Percentiles rank a stretch among this genome's conserved stretches.
Evolutionary conservation across 306 rosid genomes (phyloP).

Genomic region (Acmispon strigosus): DNA sequence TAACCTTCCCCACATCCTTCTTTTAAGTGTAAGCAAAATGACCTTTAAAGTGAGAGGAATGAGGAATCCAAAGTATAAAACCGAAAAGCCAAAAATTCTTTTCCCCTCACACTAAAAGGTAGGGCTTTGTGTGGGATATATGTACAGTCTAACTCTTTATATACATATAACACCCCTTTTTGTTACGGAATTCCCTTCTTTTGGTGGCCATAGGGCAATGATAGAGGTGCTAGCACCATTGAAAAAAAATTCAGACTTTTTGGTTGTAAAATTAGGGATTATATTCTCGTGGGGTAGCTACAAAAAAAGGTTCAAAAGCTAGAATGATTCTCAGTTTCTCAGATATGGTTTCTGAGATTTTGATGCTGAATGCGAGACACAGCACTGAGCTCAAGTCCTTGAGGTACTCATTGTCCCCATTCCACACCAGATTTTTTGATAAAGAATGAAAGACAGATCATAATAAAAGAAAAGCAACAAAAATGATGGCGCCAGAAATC

Average conservation of each 20-base stretch:
- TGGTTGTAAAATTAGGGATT: conserved; percentile 32
- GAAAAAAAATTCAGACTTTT: conserved; percentile 23
- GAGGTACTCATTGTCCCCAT: conserved; percentile 45
- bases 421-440: conserved; percentile 5
- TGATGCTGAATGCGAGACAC: conserved; percentile 79
- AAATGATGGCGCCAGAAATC: conserved; percentile 17
- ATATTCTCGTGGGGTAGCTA: conserved; percentile 53
- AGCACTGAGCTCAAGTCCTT: conserved; percentile 47
- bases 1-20: conserved; percentile 16
- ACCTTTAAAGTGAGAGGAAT: conserved; percentile 41
- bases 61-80: conserved; percentile 70
- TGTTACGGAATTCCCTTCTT: conserved; percentile 39
- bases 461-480: conserved; percentile 31
- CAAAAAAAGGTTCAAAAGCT: conserved; percentile 60
- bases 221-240: conserved; percentile 20
- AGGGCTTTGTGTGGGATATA: conserved; percentile 15
- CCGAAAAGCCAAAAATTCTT: conserved; percentile 66
- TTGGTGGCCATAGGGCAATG: conserved; percentile 43
- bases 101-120: conserved; percentile 27
- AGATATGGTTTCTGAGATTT: conserved; percentile 48
- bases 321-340: conserved; percentile 57
- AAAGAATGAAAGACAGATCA: conserved; percentile 15
- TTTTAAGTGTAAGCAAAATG: conserved; percentile 34
- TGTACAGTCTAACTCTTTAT: conserved; percentile 42
- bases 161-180: conserved; percentile 25